These are phyloP conservation scores for Helotiales sp. DNA, from an alignment of 2,329 filamentous ascomycete species.

Conservation along the genomic window DNA sequence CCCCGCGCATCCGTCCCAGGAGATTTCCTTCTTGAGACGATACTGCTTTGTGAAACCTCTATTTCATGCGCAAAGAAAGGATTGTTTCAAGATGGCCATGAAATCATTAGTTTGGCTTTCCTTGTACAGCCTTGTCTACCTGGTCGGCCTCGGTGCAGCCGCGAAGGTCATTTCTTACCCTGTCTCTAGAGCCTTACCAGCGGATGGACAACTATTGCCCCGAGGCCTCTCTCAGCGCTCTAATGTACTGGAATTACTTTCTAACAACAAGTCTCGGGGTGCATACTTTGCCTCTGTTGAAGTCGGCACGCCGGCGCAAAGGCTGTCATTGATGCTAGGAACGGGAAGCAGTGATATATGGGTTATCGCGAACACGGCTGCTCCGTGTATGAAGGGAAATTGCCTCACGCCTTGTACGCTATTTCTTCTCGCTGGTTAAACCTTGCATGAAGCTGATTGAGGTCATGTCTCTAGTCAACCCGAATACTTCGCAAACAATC, in stretches of 20 bases:
- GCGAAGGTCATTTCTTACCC: background rate
- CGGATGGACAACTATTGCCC: background rate
- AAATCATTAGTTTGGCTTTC: background rate
- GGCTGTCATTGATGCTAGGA: conserved; percentile 59
- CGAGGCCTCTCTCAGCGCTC: conserved; percentile 25
- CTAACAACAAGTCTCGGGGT: conserved; percentile 60
- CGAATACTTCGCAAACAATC: conserved; percentile 54
- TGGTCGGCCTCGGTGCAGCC: background rate
- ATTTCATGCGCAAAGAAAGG: background rate
- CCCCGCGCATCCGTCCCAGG: background rate
- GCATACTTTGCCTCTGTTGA: conserved; percentile 53
- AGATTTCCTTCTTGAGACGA: background rate
- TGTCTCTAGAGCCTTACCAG: background rate
- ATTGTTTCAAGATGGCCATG: background rate
- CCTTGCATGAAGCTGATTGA: background rate
- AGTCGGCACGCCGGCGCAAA: conserved; percentile 63
- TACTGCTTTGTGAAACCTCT: background rate
- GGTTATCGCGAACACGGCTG: conserved; percentile 50
- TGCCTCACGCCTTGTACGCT: conserved; percentile 50
- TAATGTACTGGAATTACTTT: conserved; percentile 25
- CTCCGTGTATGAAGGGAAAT: conserved; percentile 32
- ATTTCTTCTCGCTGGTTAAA: conserved; percentile 44
- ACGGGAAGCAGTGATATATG: conserved; percentile 68
- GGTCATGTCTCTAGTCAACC: conserved; percentile 50
- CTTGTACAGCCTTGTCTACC: background rate